Evolutionary conservation across 139 green algal species (phyloP), one percentile per base, ranked within the genome.

Genomic region (Haematococcus sp.): DNA sequence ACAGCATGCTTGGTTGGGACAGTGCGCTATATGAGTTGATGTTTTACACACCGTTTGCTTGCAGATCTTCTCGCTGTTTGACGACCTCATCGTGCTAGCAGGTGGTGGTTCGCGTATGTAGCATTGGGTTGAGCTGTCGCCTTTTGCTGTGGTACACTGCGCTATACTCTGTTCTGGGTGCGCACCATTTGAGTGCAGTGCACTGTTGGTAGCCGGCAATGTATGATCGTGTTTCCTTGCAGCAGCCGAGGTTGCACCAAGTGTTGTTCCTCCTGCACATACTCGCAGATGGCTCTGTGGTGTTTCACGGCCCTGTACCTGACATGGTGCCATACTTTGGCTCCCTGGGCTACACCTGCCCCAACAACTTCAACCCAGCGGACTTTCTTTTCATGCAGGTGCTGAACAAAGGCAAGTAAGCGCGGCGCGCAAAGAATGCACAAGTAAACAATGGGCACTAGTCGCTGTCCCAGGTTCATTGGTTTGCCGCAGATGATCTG

Each of bases 21-120:
- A n/a, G n/a, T n/a, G n/a, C n/a, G n/a, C n/a, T n/a, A n/a, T n/a
- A n/a, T n/a, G n/a, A n/a, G n/a, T n/a, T n/a, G n/a, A n/a, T n/a
- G n/a, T n/a, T n/a, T n/a, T n/a, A n/a, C n/a, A n/a, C n/a, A n/a
- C n/a, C n/a, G n/a, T n/a, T n/a, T n/a, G n/a, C n/a, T n/a, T n/a
- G n/a, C n/a, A 68, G 61, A 86, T 96, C 65, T 97, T 91, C 61
- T 70, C 73, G 44, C 79, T 93, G 63, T 93, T 97, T 75, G 92
- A 97, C 46, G 89, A 96, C 79, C 61, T 97, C 23, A 64, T 94
- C 4, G 81, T 97, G 30, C 71, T 97, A 43, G 81, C 83, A 1
- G 55, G 30, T 2, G 76, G 76, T 7, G 28, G 23, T 16, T 25
- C 43, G 58, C 5, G 54, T 25, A 5, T n/a, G 27, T 16, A 25